These are phyloP conservation scores for Panicum miliaceum DNA, from an alignment of 176 grass and related monocot genomes.

Conservation along the genomic window DNA sequence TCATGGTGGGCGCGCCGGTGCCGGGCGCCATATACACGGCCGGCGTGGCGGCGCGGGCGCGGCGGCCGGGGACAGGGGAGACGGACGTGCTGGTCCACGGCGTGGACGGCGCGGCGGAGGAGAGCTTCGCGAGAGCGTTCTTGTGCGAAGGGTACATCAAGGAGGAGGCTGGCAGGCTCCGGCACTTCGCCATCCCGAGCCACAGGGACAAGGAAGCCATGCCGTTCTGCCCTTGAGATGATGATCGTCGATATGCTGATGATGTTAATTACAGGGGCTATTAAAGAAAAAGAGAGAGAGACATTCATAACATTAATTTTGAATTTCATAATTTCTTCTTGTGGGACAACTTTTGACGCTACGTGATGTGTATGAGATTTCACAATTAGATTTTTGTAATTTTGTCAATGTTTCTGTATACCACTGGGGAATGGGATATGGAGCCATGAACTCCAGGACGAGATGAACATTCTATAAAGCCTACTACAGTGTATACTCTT, in stretches of 20 bases:
- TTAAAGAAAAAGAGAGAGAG: not conserved
- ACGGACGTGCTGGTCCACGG: constrained; percentile 73
- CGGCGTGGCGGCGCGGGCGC: constrained; percentile 49
- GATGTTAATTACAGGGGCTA: not conserved
- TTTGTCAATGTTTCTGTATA: not conserved
- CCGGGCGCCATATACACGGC: constrained; percentile 64
- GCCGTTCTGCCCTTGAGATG: constrained; percentile 67
- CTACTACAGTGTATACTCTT: not conserved
- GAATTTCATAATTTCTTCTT: not conserved
- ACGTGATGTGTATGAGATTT: no score
- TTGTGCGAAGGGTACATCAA: constrained; percentile 66
- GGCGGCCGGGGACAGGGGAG: constrained; percentile 40
- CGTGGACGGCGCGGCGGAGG: constrained; percentile 51
- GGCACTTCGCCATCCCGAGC: constrained; percentile 69
- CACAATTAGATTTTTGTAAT: not conserved
- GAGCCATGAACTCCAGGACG: not conserved
- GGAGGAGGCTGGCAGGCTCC: constrained; percentile 60
- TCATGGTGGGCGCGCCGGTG: constrained; percentile 60
- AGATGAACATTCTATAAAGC: not conserved
- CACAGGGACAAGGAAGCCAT: constrained; percentile 47
- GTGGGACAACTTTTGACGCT: not conserved
- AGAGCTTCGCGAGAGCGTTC: constrained; percentile 54
- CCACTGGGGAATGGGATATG: not conserved
- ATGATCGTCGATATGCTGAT: not conserved
- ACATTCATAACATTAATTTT: not conserved